phyloP scores from a whole-genome alignment of 495 filamentous ascomycete genomes.

The Evernia prunastri region DNA sequence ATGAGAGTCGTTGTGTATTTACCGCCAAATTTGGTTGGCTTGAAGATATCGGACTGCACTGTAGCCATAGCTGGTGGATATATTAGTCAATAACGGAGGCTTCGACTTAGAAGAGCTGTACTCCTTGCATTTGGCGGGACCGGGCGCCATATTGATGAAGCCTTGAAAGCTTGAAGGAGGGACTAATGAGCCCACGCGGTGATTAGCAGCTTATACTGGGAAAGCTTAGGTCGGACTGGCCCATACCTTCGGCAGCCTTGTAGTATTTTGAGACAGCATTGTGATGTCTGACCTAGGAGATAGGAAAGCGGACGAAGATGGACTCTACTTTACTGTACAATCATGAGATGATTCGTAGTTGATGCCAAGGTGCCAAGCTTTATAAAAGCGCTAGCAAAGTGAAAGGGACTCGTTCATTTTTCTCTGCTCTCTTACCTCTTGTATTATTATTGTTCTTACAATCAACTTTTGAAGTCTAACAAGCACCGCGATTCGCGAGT shows the following conservation, averaged over 20 bases:
- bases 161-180: constrained; percentile 39
- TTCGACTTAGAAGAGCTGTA: constrained; percentile 27
- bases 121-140: constrained; percentile 38
- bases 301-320: constrained; percentile 1
- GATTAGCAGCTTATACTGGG: neutral
- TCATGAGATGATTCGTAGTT: too few species aligned
- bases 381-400: neutral
- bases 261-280: constrained; percentile 13
- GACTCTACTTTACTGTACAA: too few species aligned
- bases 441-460: too few species aligned
- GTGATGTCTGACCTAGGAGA: constrained; percentile 1
- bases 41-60: constrained; percentile 84
- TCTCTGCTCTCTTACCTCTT: too few species aligned
- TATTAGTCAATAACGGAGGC: neutral
- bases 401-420: too few species aligned
- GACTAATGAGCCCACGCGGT: constrained; percentile 28
- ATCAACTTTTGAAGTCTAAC: too few species aligned
- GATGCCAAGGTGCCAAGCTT: constrained; percentile 4
- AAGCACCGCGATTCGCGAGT: too few species aligned
- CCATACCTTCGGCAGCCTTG: constrained; percentile 33
- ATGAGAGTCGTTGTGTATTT: constrained; percentile 99
- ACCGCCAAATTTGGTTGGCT: constrained; percentile 97
- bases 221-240: neutral
- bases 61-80: constrained; percentile 55
- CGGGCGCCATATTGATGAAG: constrained; percentile 34